Evolutionary conservation across 176 grass and related monocot genomes (phyloP).

Genomic region (Paspalum vaginatum): DNA sequence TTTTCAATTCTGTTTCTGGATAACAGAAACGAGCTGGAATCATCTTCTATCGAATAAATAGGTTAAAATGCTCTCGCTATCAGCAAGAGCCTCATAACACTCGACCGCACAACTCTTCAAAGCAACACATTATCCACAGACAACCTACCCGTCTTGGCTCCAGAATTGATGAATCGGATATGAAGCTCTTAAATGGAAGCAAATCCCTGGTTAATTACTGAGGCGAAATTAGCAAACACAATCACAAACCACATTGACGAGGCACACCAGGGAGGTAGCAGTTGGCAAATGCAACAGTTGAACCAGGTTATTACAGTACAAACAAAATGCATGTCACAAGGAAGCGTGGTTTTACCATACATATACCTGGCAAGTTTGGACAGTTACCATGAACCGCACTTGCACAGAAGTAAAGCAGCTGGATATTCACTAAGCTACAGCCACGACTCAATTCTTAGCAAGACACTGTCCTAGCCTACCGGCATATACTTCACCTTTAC

Average conservation of each 20-base stretch:
- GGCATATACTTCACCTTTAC: conserved; percentile 12
- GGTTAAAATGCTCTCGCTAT: no score
- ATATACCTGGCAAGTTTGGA: background rate
- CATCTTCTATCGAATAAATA: no score
- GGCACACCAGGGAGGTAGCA: background rate
- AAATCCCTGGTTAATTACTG: background rate
- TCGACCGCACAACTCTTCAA: background rate
- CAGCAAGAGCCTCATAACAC: background rate
- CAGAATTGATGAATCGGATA: no score
- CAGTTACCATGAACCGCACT: background rate
- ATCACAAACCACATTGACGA: background rate
- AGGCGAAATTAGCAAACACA: background rate
- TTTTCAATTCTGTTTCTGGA: no score
- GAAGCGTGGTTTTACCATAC: background rate
- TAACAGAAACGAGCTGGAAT: no score
- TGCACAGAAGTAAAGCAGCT: background rate
- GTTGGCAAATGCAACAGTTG: background rate
- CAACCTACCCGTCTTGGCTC: background rate
- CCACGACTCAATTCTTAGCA: background rate
- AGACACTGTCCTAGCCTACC: background rate
- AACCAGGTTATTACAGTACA: background rate
- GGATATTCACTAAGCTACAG: background rate
- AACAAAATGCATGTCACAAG: background rate
- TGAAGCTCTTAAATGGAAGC: background rate
- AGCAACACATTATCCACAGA: background rate